Evolutionary conservation across 768 basidiomycete species (phyloP).

Genomic region (Boletales sp.): DNA sequence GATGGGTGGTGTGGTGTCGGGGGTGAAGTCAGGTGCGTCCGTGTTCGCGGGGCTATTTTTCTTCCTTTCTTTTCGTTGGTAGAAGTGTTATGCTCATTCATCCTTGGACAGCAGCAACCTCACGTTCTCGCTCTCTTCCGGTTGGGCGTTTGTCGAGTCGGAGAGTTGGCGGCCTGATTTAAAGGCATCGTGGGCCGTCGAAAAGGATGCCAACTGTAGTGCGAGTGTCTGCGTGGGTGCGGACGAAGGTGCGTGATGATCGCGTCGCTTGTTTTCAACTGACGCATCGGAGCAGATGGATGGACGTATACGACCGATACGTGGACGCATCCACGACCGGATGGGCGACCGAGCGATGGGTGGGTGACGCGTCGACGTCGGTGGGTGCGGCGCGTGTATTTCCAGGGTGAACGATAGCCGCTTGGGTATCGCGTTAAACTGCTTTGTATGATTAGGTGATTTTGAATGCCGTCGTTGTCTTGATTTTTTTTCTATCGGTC

Average conservation of each 20-base stretch:
- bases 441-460: too few relatives aligned
- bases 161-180: not conserved
- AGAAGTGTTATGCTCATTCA: not conserved
- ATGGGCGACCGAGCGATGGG: constrained; percentile 40
- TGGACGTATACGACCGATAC: constrained; percentile 82
- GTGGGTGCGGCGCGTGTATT: constrained; percentile 67
- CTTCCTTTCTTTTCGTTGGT: not conserved
- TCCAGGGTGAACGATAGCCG: not conserved
- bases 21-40: constrained; percentile 59
- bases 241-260: not conserved
- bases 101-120: not conserved
- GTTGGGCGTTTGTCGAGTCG: not conserved
- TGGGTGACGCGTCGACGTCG: constrained; percentile 61
- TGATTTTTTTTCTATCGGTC: too few relatives aligned
- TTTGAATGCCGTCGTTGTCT: too few relatives aligned
- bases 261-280: too few relatives aligned
- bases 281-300: constrained; percentile 43
- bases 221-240: not conserved
- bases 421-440: too few relatives aligned
- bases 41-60: not conserved
- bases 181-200: not conserved
- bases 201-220: not conserved
- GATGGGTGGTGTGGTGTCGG: constrained; percentile 68
- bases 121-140: not conserved
- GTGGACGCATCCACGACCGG: constrained; percentile 54